A percentile compares a stretch with the other conserved stretches of the same genome.
phyloP scores from a whole-genome alignment of 2,329 filamentous ascomycete species.

The Colletotrichum coccodes region DNA sequence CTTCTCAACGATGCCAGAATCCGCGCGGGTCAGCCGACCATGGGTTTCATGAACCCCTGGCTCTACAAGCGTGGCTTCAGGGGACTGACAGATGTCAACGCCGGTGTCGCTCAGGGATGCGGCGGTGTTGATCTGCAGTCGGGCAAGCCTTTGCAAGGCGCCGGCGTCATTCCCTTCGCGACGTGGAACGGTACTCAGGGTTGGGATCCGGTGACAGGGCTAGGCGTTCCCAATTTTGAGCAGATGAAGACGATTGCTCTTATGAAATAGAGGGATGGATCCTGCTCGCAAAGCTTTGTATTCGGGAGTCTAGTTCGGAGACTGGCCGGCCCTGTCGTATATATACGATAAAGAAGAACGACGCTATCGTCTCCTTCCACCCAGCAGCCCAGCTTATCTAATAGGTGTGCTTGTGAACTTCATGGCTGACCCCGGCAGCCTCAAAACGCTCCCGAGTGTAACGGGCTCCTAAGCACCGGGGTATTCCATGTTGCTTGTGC shows the following conservation, averaged over 20 bases:
- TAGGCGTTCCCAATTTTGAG: conserved; percentile 57
- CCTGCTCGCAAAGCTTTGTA: neutral
- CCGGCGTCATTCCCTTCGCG: conserved; percentile 39
- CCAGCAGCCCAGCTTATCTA: neutral
- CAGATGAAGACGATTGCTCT: conserved; percentile 31
- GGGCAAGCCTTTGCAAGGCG: conserved; percentile 36
- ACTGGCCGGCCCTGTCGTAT: conserved; percentile 2
- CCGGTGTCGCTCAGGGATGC: conserved; percentile 36
- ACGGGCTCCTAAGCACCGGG: neutral
- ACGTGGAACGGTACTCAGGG: conserved; percentile 47
- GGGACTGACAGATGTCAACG: conserved; percentile 48
- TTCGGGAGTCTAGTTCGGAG: neutral
- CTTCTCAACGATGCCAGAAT: conserved; percentile 73
- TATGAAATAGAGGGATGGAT: conserved; percentile 25
- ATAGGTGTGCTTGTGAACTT: neutral
- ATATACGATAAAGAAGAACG: neutral
- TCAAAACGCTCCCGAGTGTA: too few species aligned
- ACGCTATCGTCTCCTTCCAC: neutral
- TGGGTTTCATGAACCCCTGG: conserved; percentile 73
- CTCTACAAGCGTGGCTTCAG: conserved; percentile 54
- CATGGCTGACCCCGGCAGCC: too few species aligned
- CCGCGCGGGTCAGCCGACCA: conserved; percentile 57
- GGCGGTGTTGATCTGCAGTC: conserved; percentile 38
- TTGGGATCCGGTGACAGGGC: conserved; percentile 53
- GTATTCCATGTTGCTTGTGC: neutral